phyloP scores from a whole-genome alignment of 192 early-diverging fungal species.

The Coemansia sp. region DNA sequence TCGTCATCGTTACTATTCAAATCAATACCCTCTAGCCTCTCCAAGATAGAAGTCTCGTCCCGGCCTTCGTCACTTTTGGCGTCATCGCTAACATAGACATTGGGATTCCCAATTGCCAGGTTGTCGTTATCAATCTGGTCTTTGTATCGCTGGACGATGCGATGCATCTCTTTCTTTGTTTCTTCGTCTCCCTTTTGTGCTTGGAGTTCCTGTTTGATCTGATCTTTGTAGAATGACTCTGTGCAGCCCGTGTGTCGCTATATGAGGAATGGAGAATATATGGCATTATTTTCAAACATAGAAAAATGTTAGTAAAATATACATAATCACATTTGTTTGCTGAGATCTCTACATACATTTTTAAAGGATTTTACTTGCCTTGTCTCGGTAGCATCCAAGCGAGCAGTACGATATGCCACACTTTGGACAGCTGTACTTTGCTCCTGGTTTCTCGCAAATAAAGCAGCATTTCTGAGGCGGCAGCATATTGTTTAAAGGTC shows the following conservation, averaged over 20 bases:
- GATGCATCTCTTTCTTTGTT: conserved; percentile 39
- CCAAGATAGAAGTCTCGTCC: conserved; percentile 5
- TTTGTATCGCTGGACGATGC: conserved; percentile 29
- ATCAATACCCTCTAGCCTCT: conserved; percentile 34
- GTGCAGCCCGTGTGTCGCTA: conserved; percentile 41
- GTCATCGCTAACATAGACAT: background rate
- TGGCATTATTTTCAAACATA: background rate
- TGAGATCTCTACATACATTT: background rate
- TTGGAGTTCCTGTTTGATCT: conserved; percentile 34
- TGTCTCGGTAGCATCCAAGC: conserved; percentile 46
- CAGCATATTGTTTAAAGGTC: background rate
- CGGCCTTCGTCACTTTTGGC: conserved; percentile 5
- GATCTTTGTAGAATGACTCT: conserved; percentile 46
- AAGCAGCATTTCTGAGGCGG: background rate
- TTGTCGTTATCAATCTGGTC: conserved; percentile 30
- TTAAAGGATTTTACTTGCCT: conserved; percentile 11
- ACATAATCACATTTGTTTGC: background rate
- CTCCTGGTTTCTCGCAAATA: conserved; percentile 41
- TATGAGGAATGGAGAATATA: background rate
- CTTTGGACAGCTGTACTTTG: conserved; percentile 54
- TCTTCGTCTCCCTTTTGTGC: conserved; percentile 39
- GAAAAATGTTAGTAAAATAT: background rate
- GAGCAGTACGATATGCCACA: conserved; percentile 44
- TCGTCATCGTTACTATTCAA: conserved; percentile 14
- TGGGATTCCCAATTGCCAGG: background rate